Evolutionary conservation across 2,329 filamentous ascomycete genomes (phyloP).

Genomic region (Pseudogymnoascus sp.): DNA sequence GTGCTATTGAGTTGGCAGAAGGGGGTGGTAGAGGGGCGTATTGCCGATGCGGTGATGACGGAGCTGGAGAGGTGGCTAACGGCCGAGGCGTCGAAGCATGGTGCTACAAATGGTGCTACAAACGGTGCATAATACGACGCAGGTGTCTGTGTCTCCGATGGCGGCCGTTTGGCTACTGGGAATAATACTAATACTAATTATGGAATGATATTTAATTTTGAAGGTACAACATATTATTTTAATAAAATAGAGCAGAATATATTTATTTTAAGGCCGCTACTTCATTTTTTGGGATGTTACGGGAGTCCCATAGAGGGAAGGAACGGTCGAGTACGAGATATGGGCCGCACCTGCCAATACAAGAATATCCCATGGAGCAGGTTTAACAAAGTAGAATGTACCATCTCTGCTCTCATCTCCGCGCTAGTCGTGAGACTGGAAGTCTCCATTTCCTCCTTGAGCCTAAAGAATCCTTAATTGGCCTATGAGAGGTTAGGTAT

Average conservation of each 20-base stretch:
- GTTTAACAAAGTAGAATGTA: too few relatives aligned
- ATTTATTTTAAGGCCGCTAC: not conserved
- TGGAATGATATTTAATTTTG: not conserved
- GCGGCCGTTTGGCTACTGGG: not conserved
- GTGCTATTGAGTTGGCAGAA: constrained; percentile 43
- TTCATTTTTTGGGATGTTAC: not conserved
- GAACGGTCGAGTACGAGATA: not conserved
- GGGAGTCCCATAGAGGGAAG: not conserved
- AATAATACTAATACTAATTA: not conserved
- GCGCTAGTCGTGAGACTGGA: not conserved
- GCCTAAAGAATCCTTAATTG: not conserved
- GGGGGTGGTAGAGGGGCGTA: constrained; percentile 22
- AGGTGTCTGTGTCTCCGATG: not conserved
- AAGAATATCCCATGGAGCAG: not conserved
- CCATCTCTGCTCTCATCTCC: not conserved
- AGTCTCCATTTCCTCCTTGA: not conserved
- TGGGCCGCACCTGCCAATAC: not conserved
- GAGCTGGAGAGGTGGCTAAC: constrained; percentile 5
- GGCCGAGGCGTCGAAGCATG: not conserved
- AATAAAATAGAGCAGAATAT: not conserved
- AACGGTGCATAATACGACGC: not conserved
- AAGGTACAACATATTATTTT: not conserved
- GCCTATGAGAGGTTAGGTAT: not conserved
- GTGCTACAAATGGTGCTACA: not conserved
- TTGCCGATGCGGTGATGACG: not conserved